phyloP scores from a whole-genome alignment of 1,139 yeast genomes.

The Hyphopichia khmerensis region DNA sequence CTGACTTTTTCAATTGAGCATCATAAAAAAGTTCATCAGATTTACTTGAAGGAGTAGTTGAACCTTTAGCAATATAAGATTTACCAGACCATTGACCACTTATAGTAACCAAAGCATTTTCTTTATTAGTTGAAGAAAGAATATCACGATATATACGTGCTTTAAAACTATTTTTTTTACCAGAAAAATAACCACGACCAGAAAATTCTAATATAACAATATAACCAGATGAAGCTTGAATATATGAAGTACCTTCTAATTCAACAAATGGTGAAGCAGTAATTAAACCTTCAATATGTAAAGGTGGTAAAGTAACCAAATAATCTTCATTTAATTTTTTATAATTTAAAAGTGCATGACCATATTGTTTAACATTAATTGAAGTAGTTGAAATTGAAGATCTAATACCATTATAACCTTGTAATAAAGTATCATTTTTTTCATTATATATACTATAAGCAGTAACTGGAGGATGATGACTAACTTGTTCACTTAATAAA shows the following conservation, averaged over 20 bases:
- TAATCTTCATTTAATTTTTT: constrained; percentile 65
- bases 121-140: constrained; percentile 49
- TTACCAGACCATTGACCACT: constrained; percentile 91
- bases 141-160: constrained; percentile 68
- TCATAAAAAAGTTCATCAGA: constrained; percentile 65
- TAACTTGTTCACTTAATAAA: constrained; percentile 84
- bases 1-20: constrained; percentile 52
- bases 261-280: constrained; percentile 90
- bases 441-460: constrained; percentile 81
- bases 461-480: constrained; percentile 95
- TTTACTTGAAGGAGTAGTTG: constrained; percentile 32
- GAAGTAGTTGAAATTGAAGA: constrained; percentile 77
- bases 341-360: constrained; percentile 77
- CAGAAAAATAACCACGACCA: constrained; percentile 95
- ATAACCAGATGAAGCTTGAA: constrained; percentile 81
- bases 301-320: constrained; percentile 87
- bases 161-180: constrained; percentile 89
- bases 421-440: constrained; percentile 62
- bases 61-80: constrained; percentile 52
- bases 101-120: constrained; percentile 71
- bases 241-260: constrained; percentile 79
- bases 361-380: constrained; percentile 83
- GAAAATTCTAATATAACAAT: constrained; percentile 72
- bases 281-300: constrained; percentile 90
- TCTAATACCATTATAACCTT: constrained; percentile 88